phyloP scores from a whole-genome alignment of 179 eudicot genomes.

The Silene coronaria region DNA sequence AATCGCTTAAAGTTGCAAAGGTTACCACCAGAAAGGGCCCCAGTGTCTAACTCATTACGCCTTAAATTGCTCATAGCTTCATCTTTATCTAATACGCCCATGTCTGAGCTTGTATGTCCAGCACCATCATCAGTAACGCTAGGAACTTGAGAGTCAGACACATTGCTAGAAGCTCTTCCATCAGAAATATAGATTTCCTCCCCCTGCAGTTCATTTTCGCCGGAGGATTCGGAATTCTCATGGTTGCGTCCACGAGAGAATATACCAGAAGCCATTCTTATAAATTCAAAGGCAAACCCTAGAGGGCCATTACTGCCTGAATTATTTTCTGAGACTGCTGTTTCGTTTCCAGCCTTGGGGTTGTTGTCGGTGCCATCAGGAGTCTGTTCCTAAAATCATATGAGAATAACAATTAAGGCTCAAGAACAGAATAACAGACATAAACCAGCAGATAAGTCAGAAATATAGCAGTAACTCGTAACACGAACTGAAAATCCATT shows the following conservation, averaged over 20 bases:
- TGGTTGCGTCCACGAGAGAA: conserved; percentile 61
- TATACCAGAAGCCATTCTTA: conserved; percentile 74
- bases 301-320: conserved; percentile 61
- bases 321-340: conserved; percentile 36
- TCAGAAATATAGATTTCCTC: conserved; percentile 24
- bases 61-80: conserved; percentile 37
- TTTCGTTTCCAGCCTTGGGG: conserved; percentile 42
- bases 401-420: conserved; percentile 13
- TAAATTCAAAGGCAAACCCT: conserved; percentile 68
- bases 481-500: too few relatives aligned
- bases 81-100: conserved; percentile 30
- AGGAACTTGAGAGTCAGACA: conserved; percentile 38
- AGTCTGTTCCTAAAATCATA: conserved; percentile 41
- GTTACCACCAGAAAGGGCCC: conserved; percentile 24
- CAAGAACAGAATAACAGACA: too few relatives aligned
- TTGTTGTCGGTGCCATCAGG: conserved; percentile 33
- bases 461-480: too few relatives aligned
- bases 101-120: conserved; percentile 24
- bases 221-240: conserved; percentile 33
- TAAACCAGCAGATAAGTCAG: too few relatives aligned
- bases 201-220: conserved; percentile 33
- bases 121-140: conserved; percentile 28
- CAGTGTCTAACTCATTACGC: conserved; percentile 21
- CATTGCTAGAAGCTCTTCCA: conserved; percentile 32
- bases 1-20: conserved; percentile 64